Base-by-base conservation (phyloP, 441 rosid genomes). In the Omphalea diandra region DNA sequence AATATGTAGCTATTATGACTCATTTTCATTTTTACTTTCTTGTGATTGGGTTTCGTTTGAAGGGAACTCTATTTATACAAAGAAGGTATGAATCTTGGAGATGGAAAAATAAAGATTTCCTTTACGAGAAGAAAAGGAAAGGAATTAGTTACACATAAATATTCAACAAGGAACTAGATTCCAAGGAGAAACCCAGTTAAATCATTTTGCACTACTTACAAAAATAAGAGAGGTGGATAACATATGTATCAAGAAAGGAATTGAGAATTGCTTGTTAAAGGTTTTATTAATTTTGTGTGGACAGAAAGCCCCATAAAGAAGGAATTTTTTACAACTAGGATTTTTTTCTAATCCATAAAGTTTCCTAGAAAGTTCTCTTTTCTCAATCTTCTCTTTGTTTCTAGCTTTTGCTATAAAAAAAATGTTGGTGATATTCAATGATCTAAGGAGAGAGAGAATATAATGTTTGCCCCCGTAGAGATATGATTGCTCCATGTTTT, bases 111-210 rank as follows among this genome's bases (percentile, higher is more conserved):
- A 79, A 22, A 71, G 70, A 79, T 76, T 68, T 72, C 65, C 74
- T 66, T 75, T 65, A 4, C 62, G 49, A 73, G 55, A 66, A 76
- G 78, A 60, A 76, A 79, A 80, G 86, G 86, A 63, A 79, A 82
- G 77, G 85, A 68, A 76, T 81, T 58, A n/a, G n/a, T n/a, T n/a
- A n/a, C n/a, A 63, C 59, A 75, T 61, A 61, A 73, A 79, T 43
- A 54, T 67, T 76, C 69, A 61, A 67, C 57, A 82, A 75, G 75
- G 81, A 87, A 85, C 76, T 53, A 27, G 87, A 84, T 87, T 77
- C 90, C 81, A 62, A 70, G 46, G 54, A 29, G 43, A 73, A 74
- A 65, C 74, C 59, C 76, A 67, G 29, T 22, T 63, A 65, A 46
- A 65, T 58, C 63, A 70, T 18, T 47, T 53, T 61, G n/a, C n/a